A percentile compares a stretch with the other conserved stretches of the same genome.
These are phyloP conservation scores for Saccharomycopsis fermentans DNA, from an alignment of 805 yeast species.

Conservation along the genomic window DNA sequence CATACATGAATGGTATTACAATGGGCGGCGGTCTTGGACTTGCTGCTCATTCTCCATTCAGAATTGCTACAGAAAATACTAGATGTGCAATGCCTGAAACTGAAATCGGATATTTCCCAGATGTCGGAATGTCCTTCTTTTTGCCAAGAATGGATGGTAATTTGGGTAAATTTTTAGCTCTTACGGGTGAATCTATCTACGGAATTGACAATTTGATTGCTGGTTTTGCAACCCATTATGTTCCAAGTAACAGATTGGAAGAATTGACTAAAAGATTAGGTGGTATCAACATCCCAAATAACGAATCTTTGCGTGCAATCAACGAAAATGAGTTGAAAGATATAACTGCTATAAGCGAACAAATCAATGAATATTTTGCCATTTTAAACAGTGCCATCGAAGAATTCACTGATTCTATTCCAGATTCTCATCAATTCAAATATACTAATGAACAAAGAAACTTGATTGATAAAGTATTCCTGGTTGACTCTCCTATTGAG, in stretches of 20 bases:
- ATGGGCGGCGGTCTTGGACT: conserved; percentile 99
- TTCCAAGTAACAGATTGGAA: conserved; percentile 53
- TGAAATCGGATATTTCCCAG: conserved; percentile 93
- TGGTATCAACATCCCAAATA: conserved; percentile 34
- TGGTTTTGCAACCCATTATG: conserved; percentile 88
- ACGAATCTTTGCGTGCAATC: conserved; percentile 20
- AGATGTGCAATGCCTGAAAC: conserved; percentile 96
- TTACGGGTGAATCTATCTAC: conserved; percentile 69
- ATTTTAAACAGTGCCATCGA: conserved; percentile 66
- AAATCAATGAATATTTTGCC: conserved; percentile 34
- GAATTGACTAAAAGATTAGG: conserved; percentile 58
- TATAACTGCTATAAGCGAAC: conserved; percentile 18
- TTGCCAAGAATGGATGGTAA: conserved; percentile 74
- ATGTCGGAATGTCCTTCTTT: conserved; percentile 90
- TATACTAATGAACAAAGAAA: conserved; percentile 31
- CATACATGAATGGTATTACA: conserved; percentile 82
- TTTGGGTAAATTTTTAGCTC: conserved; percentile 74
- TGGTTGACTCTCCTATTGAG: conserved; percentile 36
- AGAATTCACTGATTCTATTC: conserved; percentile 58
- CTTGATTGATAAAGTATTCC: conserved; percentile 62
- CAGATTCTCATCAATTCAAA: conserved; percentile 38
- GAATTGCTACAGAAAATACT: conserved; percentile 87
- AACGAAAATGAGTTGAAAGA: conserved; percentile 12
- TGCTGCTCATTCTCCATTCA: conserved; percentile 81
- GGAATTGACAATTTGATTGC: conserved; percentile 76